Base-by-base conservation (phyloP, 169 alveolate genomes). In the Theileria annulata region DNA sequence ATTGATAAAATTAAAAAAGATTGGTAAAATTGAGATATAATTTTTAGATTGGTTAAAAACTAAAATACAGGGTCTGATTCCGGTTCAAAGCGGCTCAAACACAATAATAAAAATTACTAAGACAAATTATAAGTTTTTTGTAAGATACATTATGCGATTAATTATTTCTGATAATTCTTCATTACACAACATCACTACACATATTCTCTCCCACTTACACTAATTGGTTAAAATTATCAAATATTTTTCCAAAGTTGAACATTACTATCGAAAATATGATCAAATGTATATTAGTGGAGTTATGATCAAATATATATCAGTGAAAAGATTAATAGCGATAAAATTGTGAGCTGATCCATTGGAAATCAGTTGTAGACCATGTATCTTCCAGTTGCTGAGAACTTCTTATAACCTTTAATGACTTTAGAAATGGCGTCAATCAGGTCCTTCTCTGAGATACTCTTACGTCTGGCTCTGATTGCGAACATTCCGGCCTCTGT, bases 401-500 rank as follows among this genome's bases (percentile, higher is more conserved):
- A 97, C 94, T 97, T 98, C 71, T 97, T 91, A 87, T 97, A 97
- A 17, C 99, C 99, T 77, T 96, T 97, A 75, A 97, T 96, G 70
- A 97, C 99, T 79, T 97, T 97, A 77, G 98, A 97, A 77, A 97
- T 96, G 17, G 99, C 99, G 48, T 97, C 99, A 70, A 96, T 80
- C 47, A 97, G 92, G 75, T 98, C 99, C 90, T 96, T 95, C 87
- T 97, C 99, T 33, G 98, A 88, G 75, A 98, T 96, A 49, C 97
- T 95, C 95, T 98, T 98, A 85, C 99, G 91, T 82, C 99, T 94
- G 8, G 99, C 99, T 77, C 99, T 95, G 63, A 98, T 97, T 15
- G 99, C 99, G 77, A 96, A 96, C 99, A 98, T 98, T 25, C 99
- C 99, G 42, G 99, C 99, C 86, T 98, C 99, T 5, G 99, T 97